Evolutionary conservation across 306 rosid genomes (phyloP).

Genomic region (Glycyrrhiza uralensis): DNA sequence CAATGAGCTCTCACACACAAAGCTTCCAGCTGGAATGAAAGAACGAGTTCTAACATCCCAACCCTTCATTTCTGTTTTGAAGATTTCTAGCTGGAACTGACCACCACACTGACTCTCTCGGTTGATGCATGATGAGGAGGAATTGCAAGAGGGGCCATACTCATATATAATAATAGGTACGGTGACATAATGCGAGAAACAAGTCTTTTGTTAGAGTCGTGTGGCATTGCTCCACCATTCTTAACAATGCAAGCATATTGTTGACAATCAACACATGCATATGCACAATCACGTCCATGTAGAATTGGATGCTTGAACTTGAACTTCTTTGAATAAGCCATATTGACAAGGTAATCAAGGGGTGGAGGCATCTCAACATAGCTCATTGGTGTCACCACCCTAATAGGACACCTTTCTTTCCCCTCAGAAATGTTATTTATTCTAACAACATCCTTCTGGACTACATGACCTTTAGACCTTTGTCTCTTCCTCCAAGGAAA

Average conservation of each 20-base stretch:
- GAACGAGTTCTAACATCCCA: constrained; percentile 53
- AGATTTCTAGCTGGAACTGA: constrained; percentile 38
- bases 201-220: background rate
- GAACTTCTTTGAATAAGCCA: background rate
- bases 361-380: background rate
- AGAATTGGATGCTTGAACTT: background rate
- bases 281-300: constrained; percentile 16
- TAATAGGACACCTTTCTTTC: constrained; percentile 37
- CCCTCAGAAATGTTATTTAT: constrained; percentile 33
- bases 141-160: constrained; percentile 37
- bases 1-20: constrained; percentile 44
- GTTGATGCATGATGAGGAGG: constrained; percentile 34
- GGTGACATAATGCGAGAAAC: background rate
- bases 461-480: background rate
- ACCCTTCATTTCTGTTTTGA: constrained; percentile 16
- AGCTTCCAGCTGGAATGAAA: constrained; percentile 37
- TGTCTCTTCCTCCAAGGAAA: background rate
- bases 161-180: constrained; percentile 30
- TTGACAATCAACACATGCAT: constrained; percentile 6
- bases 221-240: constrained; percentile 26
- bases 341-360: constrained; percentile 17
- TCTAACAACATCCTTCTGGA: background rate
- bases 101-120: constrained; percentile 27
- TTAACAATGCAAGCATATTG: constrained; percentile 30
- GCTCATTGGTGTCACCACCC: background rate